Conservation (phyloP, 306 rosid species). For the Echinosophora koreensis region DNA sequence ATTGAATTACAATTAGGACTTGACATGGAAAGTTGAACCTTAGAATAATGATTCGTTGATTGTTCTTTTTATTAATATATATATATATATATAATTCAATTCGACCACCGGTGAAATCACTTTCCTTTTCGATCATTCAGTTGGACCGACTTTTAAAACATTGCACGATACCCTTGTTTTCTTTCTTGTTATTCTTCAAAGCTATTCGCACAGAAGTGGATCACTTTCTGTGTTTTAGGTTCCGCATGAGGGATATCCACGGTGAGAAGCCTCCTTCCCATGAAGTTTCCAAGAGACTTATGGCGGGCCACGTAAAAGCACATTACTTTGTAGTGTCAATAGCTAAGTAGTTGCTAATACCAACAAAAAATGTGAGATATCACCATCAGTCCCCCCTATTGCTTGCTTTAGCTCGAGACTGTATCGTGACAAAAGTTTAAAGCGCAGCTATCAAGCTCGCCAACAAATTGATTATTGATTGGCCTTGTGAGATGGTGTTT, state of each 20-base stretch:
- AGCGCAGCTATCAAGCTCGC: slow-evolving; percentile 41
- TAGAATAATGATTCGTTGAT: too few species aligned
- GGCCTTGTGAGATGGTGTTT: slow-evolving; percentile 1
- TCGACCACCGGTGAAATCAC: too few species aligned
- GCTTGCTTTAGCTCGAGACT: slow-evolving; percentile 18
- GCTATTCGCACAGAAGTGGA: slow-evolving; percentile 36
- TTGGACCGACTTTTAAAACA: too few species aligned
- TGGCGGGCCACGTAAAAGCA: slow-evolving; percentile 47
- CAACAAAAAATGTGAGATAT: slow-evolving; percentile 40
- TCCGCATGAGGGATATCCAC: background rate
- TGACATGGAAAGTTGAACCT: too few species aligned
- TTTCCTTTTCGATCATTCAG: too few species aligned
- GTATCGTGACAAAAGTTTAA: slow-evolving; percentile 41
- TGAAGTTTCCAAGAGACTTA: slow-evolving; percentile 63
- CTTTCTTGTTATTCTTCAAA: slow-evolving; percentile 36
- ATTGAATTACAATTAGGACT: too few species aligned
- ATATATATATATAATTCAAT: too few species aligned
- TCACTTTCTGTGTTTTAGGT: slow-evolving; percentile 34
- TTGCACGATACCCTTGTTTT: too few species aligned
- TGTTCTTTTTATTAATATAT: too few species aligned
- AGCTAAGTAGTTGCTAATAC: slow-evolving; percentile 16
- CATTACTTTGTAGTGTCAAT: background rate
- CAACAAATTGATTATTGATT: slow-evolving; percentile 27
- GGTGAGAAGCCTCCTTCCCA: slow-evolving; percentile 47
- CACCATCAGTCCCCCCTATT: slow-evolving; percentile 21